These are phyloP conservation scores for Chrysoporthe puriensis DNA, from an alignment of 2,329 filamentous ascomycete species.

Conservation along the genomic window DNA sequence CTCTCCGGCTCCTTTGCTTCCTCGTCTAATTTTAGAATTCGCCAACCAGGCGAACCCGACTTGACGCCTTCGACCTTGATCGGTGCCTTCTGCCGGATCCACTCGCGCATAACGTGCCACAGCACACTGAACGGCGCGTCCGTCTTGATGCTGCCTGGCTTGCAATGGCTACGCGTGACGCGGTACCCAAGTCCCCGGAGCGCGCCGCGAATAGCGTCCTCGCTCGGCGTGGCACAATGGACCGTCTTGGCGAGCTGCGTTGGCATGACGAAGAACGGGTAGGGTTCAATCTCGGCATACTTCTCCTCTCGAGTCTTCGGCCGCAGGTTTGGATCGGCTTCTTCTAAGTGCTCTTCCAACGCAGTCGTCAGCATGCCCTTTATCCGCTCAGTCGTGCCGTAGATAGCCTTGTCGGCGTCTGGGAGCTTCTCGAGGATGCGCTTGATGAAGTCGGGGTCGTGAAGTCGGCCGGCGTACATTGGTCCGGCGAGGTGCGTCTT, in stretches of 20 bases:
- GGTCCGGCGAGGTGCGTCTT: slow-evolving; percentile 89
- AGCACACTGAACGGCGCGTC: slow-evolving; percentile 88
- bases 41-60: slow-evolving; percentile 71
- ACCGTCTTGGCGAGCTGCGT: slow-evolving; percentile 75
- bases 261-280: slow-evolving; percentile 87
- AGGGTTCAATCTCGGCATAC: slow-evolving; percentile 68
- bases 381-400: slow-evolving; percentile 79
- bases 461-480: slow-evolving; percentile 91
- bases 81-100: slow-evolving; percentile 79
- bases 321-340: slow-evolving; percentile 38
- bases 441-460: slow-evolving; percentile 82
- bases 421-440: slow-evolving; percentile 76
- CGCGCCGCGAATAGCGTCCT: slow-evolving; percentile 79
- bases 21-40: slow-evolving; percentile 59
- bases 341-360: slow-evolving; percentile 68
- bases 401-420: slow-evolving; percentile 66
- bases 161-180: slow-evolving; percentile 85
- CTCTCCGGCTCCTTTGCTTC: slow-evolving; percentile 38
- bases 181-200: slow-evolving; percentile 79
- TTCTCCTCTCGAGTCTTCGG: slow-evolving; percentile 46
- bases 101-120: slow-evolving; percentile 94
- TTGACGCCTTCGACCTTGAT: slow-evolving; percentile 74
- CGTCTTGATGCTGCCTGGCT: slow-evolving; percentile 88
- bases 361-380: slow-evolving; percentile 92
- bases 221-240: slow-evolving; percentile 78